A percentile compares a stretch with the other conserved stretches of the same genome.
These are phyloP conservation scores for Globisporangium alternatum DNA, from an alignment of 352 stramenopile species.

Conservation along the genomic window DNA sequence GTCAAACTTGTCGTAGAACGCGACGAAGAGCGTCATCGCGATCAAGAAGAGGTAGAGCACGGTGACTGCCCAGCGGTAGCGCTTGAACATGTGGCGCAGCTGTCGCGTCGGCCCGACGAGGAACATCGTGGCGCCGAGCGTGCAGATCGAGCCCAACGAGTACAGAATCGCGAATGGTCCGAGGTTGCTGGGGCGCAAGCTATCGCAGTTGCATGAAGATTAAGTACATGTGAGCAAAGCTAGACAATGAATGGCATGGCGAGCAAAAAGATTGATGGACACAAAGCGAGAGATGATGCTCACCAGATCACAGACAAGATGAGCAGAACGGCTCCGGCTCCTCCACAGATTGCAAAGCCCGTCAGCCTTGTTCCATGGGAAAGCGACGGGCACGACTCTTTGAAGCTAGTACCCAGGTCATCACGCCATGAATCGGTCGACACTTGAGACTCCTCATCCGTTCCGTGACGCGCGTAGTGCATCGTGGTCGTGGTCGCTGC, in stretches of 20 bases:
- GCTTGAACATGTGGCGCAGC: constrained; percentile 59
- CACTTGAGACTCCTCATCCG: constrained; percentile 7
- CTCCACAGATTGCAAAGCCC: constrained; percentile 3
- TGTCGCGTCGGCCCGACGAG: constrained; percentile 52
- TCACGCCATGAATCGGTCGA: constrained; percentile 9
- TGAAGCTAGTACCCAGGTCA: constrained; percentile 7
- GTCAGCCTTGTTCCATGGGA: constrained; percentile 6
- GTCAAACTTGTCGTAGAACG: constrained; percentile 22
- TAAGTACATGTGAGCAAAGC: not conserved
- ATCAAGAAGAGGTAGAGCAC: constrained; percentile 47
- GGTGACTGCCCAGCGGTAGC: constrained; percentile 37
- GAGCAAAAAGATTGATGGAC: too few relatives aligned
- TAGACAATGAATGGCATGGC: not conserved
- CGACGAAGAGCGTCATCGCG: constrained; percentile 39
- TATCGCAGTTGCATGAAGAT: not conserved
- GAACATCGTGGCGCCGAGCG: constrained; percentile 26
- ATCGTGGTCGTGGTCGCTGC: not conserved
- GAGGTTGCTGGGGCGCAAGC: constrained; percentile 19
- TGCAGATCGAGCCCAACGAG: constrained; percentile 52
- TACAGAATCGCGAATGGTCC: constrained; percentile 37
- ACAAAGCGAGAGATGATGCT: not conserved
- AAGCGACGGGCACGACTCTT: constrained; percentile 14
- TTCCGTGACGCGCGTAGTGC: constrained; percentile 14
- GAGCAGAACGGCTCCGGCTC: constrained; percentile 2
- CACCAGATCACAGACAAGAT: constrained; percentile 14